phyloP scores from a whole-genome alignment of 148 eudicot genomes.

The Heliamphora exappendiculata region DNA sequence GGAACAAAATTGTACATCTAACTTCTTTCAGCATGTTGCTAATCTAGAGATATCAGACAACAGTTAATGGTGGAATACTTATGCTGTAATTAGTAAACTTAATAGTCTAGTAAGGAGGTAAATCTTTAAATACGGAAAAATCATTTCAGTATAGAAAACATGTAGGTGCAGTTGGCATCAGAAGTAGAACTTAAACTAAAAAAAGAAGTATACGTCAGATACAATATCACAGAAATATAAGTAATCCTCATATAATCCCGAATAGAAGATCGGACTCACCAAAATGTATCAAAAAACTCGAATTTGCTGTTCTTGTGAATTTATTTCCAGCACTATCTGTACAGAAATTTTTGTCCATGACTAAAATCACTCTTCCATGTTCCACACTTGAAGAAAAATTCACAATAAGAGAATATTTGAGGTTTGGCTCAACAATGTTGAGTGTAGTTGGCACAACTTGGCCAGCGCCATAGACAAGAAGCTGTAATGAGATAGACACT shows the following conservation, averaged over 20 bases:
- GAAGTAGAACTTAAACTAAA: background rate
- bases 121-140: background rate
- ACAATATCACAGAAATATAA: background rate
- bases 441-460: slow-evolving; percentile 72
- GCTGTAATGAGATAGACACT: slow-evolving; percentile 36
- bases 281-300: slow-evolving; percentile 57
- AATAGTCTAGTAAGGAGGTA: background rate
- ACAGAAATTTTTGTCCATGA: slow-evolving; percentile 74
- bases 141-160: background rate
- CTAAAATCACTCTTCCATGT: slow-evolving; percentile 62
- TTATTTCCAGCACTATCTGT: slow-evolving; percentile 78
- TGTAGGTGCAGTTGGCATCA: background rate
- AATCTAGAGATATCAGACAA: background rate
- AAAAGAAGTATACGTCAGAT: background rate
- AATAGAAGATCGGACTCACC: slow-evolving; percentile 43
- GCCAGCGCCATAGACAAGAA: slow-evolving; percentile 79
- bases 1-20: background rate
- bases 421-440: slow-evolving; percentile 50
- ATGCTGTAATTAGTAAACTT: background rate
- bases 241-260: background rate
- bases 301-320: slow-evolving; percentile 57
- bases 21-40: background rate
- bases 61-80: background rate
- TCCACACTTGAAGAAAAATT: slow-evolving; percentile 40
- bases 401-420: slow-evolving; percentile 52